Conservation (phyloP, 768 basidiomycete species). For the Rhizopogon salebrosus region DNA sequence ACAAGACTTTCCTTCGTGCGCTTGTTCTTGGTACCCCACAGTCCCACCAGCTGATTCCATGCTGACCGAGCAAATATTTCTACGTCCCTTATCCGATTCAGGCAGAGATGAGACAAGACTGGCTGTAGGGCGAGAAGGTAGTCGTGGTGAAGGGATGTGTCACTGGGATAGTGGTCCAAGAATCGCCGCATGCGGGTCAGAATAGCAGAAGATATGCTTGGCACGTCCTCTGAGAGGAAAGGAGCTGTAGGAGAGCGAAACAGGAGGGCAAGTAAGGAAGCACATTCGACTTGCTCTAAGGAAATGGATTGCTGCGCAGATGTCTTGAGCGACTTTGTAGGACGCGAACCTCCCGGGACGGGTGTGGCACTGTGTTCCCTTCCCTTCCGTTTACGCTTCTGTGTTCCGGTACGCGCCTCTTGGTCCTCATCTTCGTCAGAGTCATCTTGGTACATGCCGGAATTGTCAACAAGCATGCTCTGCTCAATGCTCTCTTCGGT, state of each 20-base stretch:
- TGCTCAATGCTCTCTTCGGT: slow-evolving; percentile 19
- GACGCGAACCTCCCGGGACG: slow-evolving; percentile 7
- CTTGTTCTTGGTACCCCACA: slow-evolving; percentile 81
- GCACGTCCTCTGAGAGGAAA: slow-evolving; percentile 37
- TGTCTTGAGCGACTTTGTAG: slow-evolving; percentile 19
- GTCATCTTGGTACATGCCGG: slow-evolving; percentile 29
- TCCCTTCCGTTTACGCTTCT: slow-evolving; percentile 20
- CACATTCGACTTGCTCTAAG: slow-evolving; percentile 68
- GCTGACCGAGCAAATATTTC: slow-evolving; percentile 53
- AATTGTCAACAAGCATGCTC: slow-evolving; percentile 11
- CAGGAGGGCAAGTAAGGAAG: slow-evolving; percentile 56
- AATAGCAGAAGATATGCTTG: slow-evolving; percentile 39
- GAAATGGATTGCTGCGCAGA: slow-evolving; percentile 29
- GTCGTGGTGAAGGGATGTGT: slow-evolving; percentile 77
- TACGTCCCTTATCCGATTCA: slow-evolving; percentile 64
- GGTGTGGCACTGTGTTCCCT: slow-evolving; percentile 20
- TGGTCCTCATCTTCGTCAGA: slow-evolving; percentile 24
- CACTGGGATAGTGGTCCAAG: slow-evolving; percentile 57
- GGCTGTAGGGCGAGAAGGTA: slow-evolving; percentile 66
- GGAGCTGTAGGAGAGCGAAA: slow-evolving; percentile 56
- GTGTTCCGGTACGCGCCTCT: slow-evolving; percentile 12
- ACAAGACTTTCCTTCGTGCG: slow-evolving; percentile 75
- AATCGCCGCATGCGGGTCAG: slow-evolving; percentile 59
- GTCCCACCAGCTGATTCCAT: slow-evolving; percentile 58
- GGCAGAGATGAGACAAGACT: slow-evolving; percentile 66